These are phyloP conservation scores for Fusarium sp. DNA, from an alignment of 2,329 filamentous ascomycete species.

Conservation along the genomic window DNA sequence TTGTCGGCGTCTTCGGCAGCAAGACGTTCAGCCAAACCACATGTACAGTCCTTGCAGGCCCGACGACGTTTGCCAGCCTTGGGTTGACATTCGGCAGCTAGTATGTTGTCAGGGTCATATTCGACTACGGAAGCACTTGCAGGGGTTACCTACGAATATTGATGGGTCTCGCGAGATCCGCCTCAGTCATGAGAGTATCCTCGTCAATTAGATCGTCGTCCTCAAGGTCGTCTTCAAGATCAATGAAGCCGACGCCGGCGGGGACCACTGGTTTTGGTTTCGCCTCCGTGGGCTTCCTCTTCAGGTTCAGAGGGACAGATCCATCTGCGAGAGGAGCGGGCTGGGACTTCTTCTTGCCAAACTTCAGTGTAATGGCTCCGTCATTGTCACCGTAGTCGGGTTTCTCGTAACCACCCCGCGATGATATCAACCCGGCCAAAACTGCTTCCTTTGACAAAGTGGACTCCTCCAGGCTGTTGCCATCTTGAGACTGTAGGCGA, in stretches of 20 bases:
- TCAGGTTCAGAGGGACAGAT: constrained; percentile 53
- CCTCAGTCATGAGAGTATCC: constrained; percentile 84
- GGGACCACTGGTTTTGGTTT: constrained; percentile 56
- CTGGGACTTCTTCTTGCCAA: constrained; percentile 50
- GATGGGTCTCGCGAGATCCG: constrained; percentile 80
- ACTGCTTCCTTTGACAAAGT: constrained; percentile 74
- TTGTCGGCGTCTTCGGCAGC: constrained; percentile 85
- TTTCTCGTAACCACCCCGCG: constrained; percentile 75
- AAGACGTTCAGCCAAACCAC: constrained; percentile 85
- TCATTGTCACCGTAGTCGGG: constrained; percentile 67
- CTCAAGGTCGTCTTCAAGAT: constrained; percentile 70
- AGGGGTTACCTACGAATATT: constrained; percentile 74
- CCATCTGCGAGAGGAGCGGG: constrained; percentile 31
- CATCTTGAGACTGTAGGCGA: constrained; percentile 74
- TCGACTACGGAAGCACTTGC: not conserved
- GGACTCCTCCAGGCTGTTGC: constrained; percentile 61
- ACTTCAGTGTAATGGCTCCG: constrained; percentile 63
- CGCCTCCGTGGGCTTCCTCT: constrained; percentile 49
- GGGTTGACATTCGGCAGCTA: constrained; percentile 85
- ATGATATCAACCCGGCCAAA: constrained; percentile 78
- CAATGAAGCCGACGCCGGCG: constrained; percentile 73
- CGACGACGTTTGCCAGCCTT: constrained; percentile 88
- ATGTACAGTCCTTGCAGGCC: constrained; percentile 98
- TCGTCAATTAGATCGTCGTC: constrained; percentile 94
- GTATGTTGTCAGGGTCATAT: constrained; percentile 11